Percentiles rank a stretch among this genome's conserved stretches.
Evolutionary conservation across 2,329 filamentous ascomycete genomes (phyloP).

Genomic region (Sporothrix variecibatus): DNA sequence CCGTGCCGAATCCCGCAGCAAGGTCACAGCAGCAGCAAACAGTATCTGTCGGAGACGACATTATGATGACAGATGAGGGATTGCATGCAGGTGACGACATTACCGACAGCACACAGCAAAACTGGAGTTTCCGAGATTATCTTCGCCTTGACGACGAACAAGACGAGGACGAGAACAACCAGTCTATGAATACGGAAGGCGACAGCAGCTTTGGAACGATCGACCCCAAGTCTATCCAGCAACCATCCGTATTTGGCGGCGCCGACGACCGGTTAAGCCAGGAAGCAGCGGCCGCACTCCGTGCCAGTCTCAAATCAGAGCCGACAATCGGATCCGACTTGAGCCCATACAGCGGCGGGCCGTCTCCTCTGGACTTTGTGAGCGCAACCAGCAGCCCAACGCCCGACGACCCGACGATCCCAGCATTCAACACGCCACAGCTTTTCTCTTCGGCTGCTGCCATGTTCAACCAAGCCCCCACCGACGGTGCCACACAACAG

Average conservation of each 20-base stretch:
- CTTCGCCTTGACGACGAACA: constrained; percentile 44
- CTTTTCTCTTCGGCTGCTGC: constrained; percentile 29
- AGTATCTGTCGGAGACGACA: constrained; percentile 37
- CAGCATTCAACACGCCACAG: constrained; percentile 23
- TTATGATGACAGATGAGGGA: constrained; percentile 44
- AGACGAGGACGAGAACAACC: constrained; percentile 36
- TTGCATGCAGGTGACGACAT: constrained; percentile 36
- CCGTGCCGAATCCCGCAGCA: background rate
- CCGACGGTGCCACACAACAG: background rate
- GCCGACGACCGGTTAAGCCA: constrained; percentile 33
- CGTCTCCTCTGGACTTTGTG: constrained; percentile 50
- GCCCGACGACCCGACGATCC: constrained; percentile 31
- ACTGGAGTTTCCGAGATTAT: constrained; percentile 46
- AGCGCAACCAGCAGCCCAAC: constrained; percentile 61
- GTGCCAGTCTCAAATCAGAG: background rate
- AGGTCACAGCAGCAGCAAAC: background rate
- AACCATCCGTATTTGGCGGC: constrained; percentile 19
- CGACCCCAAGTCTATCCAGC: constrained; percentile 39
- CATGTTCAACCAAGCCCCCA: background rate
- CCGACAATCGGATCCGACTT: constrained; percentile 10
- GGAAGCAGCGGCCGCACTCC: constrained; percentile 18
- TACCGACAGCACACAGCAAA: constrained; percentile 35
- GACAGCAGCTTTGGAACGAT: constrained; percentile 35
- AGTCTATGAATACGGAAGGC: constrained; percentile 26
- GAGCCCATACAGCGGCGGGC: constrained; percentile 29